Percentiles rank a stretch among this genome's conserved stretches.
Conservation (phyloP, 2,329 filamentous ascomycete genomes). For the Penicillium polonicum region DNA sequence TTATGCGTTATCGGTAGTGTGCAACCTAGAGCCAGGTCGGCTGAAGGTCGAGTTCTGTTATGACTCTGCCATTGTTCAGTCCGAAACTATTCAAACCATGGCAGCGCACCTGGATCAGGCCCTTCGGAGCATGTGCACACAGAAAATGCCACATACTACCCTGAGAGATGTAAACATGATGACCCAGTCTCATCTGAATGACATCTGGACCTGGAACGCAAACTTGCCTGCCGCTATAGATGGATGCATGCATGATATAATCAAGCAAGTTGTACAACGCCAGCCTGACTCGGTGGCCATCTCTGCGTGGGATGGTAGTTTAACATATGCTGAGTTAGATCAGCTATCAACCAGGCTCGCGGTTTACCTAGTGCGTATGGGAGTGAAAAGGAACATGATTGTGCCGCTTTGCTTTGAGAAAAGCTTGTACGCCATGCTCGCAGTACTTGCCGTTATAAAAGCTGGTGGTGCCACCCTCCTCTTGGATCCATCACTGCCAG, state of each 20-base stretch:
- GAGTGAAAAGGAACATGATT: neutral
- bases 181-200: neutral
- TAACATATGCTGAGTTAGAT: neutral
- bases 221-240: neutral
- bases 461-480: neutral
- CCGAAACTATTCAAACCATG: neutral
- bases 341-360: neutral
- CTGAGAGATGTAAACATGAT: neutral
- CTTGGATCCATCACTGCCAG: neutral
- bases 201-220: neutral
- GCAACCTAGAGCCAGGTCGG: neutral
- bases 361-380: neutral
- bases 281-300: neutral
- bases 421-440: neutral
- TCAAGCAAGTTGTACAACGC: neutral
- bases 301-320: neutral
- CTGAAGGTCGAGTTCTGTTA: neutral
- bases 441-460: neutral
- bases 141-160: neutral
- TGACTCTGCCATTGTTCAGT: neutral
- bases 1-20: neutral
- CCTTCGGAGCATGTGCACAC: neutral
- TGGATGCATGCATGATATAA: neutral
- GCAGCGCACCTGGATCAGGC: neutral
- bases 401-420: constrained; percentile 1